A percentile compares a stretch with the other conserved stretches of the same genome.
phyloP scores from a whole-genome alignment of 306 rosid species.

The Dryas alaskensis region DNA sequence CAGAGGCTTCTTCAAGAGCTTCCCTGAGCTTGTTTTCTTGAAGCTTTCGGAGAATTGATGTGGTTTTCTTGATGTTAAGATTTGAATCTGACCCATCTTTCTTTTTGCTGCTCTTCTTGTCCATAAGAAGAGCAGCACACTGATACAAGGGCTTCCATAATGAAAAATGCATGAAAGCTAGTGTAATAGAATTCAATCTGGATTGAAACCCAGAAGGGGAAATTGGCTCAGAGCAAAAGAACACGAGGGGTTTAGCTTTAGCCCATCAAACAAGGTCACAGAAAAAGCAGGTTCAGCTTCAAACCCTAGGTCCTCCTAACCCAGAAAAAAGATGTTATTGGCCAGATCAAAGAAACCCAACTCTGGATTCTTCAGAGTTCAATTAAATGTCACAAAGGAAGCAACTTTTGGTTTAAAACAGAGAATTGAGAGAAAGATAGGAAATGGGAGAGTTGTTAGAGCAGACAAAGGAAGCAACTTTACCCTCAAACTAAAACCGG shows the following conservation, averaged over 20 bases:
- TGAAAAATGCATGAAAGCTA: constrained; percentile 49
- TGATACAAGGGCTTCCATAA: constrained; percentile 55
- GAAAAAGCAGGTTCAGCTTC: constrained; percentile 4
- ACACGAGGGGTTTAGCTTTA: neutral
- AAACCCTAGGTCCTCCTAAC: constrained; percentile 11
- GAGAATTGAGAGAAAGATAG: neutral
- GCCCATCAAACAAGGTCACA: constrained; percentile 22
- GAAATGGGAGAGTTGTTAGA: neutral
- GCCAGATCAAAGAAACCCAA: constrained; percentile 32
- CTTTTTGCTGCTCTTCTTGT: constrained; percentile 64
- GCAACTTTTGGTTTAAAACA: neutral
- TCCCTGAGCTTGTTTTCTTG: constrained; percentile 93
- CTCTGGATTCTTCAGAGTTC: constrained; percentile 17
- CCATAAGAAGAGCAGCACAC: constrained; percentile 53
- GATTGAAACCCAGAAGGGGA: constrained; percentile 1
- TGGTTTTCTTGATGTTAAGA: constrained; percentile 44
- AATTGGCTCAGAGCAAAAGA: neutral
- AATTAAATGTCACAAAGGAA: constrained; percentile 8
- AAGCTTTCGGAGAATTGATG: constrained; percentile 69
- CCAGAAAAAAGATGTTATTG: neutral
- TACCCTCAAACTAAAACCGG: neutral
- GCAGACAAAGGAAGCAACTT: constrained; percentile 12
- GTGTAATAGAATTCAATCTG: constrained; percentile 1
- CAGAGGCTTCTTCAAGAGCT: constrained; percentile 99
- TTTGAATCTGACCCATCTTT: constrained; percentile 54